Evolutionary conservation across 768 basidiomycete genomes (phyloP), one percentile per base, ranked within the genome.

Genomic region (Sarcomyxa edulis): DNA sequence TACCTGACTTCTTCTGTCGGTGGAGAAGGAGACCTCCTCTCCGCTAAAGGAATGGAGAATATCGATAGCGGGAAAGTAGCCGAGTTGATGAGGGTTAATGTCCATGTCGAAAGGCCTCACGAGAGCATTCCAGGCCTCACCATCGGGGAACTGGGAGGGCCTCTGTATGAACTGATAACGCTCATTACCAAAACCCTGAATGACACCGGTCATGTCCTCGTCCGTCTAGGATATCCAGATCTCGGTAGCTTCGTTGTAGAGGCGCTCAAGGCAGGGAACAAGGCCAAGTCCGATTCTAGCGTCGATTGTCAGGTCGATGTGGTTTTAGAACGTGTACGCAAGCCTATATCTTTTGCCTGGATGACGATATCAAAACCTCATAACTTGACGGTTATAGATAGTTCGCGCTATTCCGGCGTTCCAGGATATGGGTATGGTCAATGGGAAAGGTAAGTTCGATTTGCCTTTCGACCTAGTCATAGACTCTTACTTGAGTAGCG

Each of bases 321-420:
- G 29, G 58, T 86, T 30, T 57, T 91, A 16, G 76, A 80, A 53
- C 73, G 70, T 53, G 87, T 87, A 52, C 50, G 69, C 50, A 6
- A 7, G 9, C 22, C 26, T 11, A 19, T 14, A 32, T 29, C 21
- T n/a, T n/a, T n/a, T n/a, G n/a, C n/a, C n/a, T n/a, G n/a, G 16
- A 10, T 27, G 8, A 9, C 11, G 5, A 19, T 20, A 3, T 18
- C 27, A 7, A n/a, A 10, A 19, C 27, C 12, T 32, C 26, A 29
- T 15, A 43, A 22, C 18, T 38, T 37, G 48, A 45, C 28, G 41
- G 38, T 20, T 32, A n/a, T 51, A 92, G 85, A 67, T 93, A 27
- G 81, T 85, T 12, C 64, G 71, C 15, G 81, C 80, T 7, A 76
- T 94, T 44, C 91, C 91, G 23, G 84, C 78, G 5, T 93, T 95